Evolutionary conservation across 1,139 yeast genomes (phyloP).

Genomic region (Pichia sp.): DNA sequence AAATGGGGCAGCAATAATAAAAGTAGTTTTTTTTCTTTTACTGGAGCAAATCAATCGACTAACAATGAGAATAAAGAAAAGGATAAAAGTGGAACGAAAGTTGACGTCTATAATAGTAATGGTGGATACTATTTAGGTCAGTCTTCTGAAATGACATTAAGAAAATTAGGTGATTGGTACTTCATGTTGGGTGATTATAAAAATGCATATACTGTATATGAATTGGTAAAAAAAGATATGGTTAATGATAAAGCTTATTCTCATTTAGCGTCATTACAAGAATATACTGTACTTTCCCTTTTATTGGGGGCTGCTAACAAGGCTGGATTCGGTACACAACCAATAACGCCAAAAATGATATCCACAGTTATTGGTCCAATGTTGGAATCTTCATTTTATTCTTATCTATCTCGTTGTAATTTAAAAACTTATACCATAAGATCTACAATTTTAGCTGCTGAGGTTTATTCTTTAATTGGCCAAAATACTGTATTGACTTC

Average conservation of each 20-base stretch:
- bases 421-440: slow-evolving; percentile 58
- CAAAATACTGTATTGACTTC: slow-evolving; percentile 21
- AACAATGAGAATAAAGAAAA: too few relatives aligned
- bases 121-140: slow-evolving; percentile 47
- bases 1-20: slow-evolving; percentile 34
- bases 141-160: slow-evolving; percentile 66
- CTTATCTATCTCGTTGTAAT: slow-evolving; percentile 56
- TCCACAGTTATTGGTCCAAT: slow-evolving; percentile 59
- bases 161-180: slow-evolving; percentile 90
- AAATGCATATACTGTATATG: slow-evolving; percentile 80
- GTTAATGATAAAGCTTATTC: slow-evolving; percentile 76
- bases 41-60: slow-evolving; percentile 18
- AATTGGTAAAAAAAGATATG: slow-evolving; percentile 72
- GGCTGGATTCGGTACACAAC: slow-evolving; percentile 30
- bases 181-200: slow-evolving; percentile 84
- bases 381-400: slow-evolving; percentile 60
- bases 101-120: slow-evolving; percentile 17
- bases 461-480: slow-evolving; percentile 39
- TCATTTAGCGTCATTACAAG: slow-evolving; percentile 79
- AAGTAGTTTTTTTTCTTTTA: slow-evolving; percentile 30
- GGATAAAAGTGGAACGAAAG: background rate
- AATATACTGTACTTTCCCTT: slow-evolving; percentile 74
- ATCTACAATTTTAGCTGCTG: slow-evolving; percentile 36
- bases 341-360: slow-evolving; percentile 42
- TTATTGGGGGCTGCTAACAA: slow-evolving; percentile 50